Base-by-base conservation (phyloP, 805 yeast species). In the Wickerhamomyces rabaulensis region DNA sequence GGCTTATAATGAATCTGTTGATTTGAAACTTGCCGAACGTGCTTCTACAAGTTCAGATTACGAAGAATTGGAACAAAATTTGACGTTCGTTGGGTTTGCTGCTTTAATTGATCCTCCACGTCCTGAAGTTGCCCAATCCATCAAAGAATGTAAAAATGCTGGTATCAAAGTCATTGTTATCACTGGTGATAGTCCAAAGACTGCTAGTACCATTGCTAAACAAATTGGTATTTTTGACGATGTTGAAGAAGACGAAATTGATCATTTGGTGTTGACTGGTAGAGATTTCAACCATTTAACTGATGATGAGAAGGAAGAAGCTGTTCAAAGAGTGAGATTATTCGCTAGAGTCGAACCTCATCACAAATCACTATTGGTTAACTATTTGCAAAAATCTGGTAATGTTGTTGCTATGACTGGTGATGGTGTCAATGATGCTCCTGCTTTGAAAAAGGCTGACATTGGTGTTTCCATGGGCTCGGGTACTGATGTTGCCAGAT, bases 371-470 rank as follows among this genome's bases (percentile, higher is more conserved):
- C 55, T 75, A 39, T 69, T 78, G 63, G 79, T 78, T 42, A 79
- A 75, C 40, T 74, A 73, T 15, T 53, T 68, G 36, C 75, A 71
- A 47, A 58, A 64, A 40, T 52, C 65, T 15, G 75, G 78, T 15
- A 79, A 76, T 48, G 72, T 75, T 55, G 82, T 78, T 42, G 85
- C 82, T 19, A 79, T 79, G 85, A 76, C 80, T 9, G 82, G 82
- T 39, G 84, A 79, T 60, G 84, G 84, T 49, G 83, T 79, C 33
- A 79, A 79, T 60, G 84, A 79, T 60, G 80, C 84, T 0, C 84
- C 84, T 8, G 80, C 84, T 6, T 65, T 79, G 54, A 79, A 77
- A 58, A 74, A 73, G 48, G 84, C 84, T 6, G 83, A 79, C 58
- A 79, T 79, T 46, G 84, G 84, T 46, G 73, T 79, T 54, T 77